Evolutionary conservation across 768 basidiomycete species (phyloP).

Genomic region (Serendipita vermifera): DNA sequence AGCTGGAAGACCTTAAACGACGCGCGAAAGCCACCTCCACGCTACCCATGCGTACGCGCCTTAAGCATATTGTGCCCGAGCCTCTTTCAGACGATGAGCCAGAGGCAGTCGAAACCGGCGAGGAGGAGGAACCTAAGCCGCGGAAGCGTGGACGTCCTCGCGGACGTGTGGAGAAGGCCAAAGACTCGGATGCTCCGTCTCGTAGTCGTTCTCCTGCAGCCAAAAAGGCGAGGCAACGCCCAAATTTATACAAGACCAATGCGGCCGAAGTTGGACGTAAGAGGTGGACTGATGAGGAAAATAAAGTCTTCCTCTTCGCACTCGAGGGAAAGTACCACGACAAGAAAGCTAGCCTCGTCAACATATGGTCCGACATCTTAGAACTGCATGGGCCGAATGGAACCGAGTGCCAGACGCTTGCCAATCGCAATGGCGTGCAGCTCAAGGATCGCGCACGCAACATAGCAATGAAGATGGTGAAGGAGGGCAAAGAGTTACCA

Average conservation of each 20-base stretch:
- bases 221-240: not conserved
- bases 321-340: not conserved
- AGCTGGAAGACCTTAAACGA: too few relatives aligned
- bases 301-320: not conserved
- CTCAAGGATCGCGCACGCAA: conserved; percentile 5
- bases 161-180: too few relatives aligned
- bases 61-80: too few relatives aligned
- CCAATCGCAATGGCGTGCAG: not conserved
- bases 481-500: not conserved
- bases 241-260: not conserved
- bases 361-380: not conserved
- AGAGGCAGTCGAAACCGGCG: not conserved
- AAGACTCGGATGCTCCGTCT: too few relatives aligned
- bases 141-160: conserved; percentile 5
- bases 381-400: not conserved
- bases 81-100: not conserved
- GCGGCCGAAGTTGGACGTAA: not conserved
- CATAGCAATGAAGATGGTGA: not conserved
- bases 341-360: not conserved
- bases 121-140: not conserved
- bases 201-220: too few relatives aligned
- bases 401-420: not conserved
- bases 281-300: not conserved
- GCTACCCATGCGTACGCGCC: too few relatives aligned
- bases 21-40: too few relatives aligned